Evolutionary conservation across 345 rosid genomes (phyloP).

Genomic region (Boechera divaricarpa): DNA sequence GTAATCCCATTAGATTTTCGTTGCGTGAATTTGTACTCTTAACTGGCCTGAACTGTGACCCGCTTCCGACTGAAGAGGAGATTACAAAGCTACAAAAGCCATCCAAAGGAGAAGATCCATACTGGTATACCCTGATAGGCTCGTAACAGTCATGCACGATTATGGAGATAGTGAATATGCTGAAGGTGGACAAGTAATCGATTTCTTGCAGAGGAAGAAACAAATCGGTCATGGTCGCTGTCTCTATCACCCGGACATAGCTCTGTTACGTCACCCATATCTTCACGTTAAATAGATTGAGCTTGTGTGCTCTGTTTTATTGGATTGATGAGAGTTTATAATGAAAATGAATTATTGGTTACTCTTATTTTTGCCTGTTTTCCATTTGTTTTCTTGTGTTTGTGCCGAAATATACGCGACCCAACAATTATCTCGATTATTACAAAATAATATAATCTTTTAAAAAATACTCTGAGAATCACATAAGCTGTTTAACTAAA

Average conservation of each 20-base stretch:
- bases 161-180: too few species aligned
- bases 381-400: not conserved
- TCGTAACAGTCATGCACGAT: too few species aligned
- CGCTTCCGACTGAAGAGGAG: too few species aligned
- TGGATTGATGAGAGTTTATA: not conserved
- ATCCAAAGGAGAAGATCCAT: too few species aligned
- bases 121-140: too few species aligned
- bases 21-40: too few species aligned
- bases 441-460: not conserved
- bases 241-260: conserved; percentile 17
- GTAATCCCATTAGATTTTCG: too few species aligned
- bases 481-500: not conserved
- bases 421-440: too few species aligned
- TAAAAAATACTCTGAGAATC: not conserved
- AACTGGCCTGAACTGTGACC: too few species aligned
- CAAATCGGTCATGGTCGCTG: not conserved
- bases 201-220: conserved; percentile 24
- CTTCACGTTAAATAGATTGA: not conserved
- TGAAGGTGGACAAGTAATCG: not conserved
- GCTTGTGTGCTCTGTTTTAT: not conserved
- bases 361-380: too few species aligned
- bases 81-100: too few species aligned
- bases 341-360: not conserved
- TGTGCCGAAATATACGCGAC: not conserved
- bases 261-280: conserved; percentile 25